Base-by-base conservation (phyloP, 2,329 filamentous ascomycete genomes). In the Sporothrix pseudoabietina region DNA sequence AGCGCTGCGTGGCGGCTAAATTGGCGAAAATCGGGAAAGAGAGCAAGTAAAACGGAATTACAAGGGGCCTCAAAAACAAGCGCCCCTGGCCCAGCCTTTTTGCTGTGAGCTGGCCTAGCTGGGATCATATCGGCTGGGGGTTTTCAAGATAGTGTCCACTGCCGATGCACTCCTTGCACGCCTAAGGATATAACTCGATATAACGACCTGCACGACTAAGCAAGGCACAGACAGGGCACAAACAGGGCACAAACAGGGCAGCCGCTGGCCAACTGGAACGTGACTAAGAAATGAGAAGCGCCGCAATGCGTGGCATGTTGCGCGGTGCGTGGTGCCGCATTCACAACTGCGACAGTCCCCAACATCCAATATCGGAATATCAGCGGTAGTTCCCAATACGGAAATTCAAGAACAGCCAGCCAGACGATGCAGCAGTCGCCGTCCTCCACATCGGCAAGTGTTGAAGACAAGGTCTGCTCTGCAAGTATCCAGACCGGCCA, bases 391-490 rank as follows among this genome's bases (percentile, higher is more conserved):
- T 47, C 61, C 39, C 44, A 19, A 66, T 16, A 47, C n/a, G 39
- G 61, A 47, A 22, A 47, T 35, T 35, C 35, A 35, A 35, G 4
- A 35, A 35, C 35, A 35, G 5, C n/a, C 39, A 66, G 39, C 12
- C 22, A 47, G 39, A 66, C 22, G 39, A 66, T 9, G 39, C 39
- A 30, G 39, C 59, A 47, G 26, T 1, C 39, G 9, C 19, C 35
- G 22, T 14, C n/a, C 59, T 63, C 7, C 59, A 44, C 41, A 63
- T 35, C 8, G 59, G 14, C 12, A 2, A 32, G 14, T 12, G 65
- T 54, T 44, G 66, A 69, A 69, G 49, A 69, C 19, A 69, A 41
- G 26, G 44, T 69, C 52, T 69, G 66, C 47, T 69, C 52, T 69
- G 66, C 47, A 69, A 26, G 52, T 6, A 14, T 49, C 14, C 14